Evolutionary conservation across 2,329 filamentous ascomycete genomes (phyloP).

Genomic region (Cercospora berteroae): DNA sequence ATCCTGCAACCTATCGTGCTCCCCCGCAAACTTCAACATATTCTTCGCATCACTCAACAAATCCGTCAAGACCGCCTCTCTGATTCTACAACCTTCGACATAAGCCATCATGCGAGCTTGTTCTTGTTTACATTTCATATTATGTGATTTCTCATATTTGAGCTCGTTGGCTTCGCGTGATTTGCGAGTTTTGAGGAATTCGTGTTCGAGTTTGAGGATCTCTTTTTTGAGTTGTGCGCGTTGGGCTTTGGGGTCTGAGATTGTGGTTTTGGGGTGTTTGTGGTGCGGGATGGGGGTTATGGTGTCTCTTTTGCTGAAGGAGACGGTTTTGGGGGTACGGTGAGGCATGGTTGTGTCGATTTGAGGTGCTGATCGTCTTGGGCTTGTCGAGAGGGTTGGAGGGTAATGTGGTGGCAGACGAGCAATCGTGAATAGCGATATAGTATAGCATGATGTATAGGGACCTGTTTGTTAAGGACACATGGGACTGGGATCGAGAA

Average conservation of each 20-base stretch:
- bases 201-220: constrained; percentile 3
- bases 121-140: not conserved
- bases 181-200: not conserved
- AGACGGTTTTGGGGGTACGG: not conserved
- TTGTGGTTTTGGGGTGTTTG: not conserved
- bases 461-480: not conserved
- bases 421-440: not conserved
- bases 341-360: not conserved
- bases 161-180: not conserved
- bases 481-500: not conserved
- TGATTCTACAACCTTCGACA: constrained; percentile 2
- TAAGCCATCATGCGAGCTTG: constrained; percentile 8
- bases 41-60: not conserved
- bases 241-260: not conserved
- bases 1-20: not conserved
- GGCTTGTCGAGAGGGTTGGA: too few relatives aligned
- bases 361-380: not conserved
- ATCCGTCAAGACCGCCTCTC: not conserved
- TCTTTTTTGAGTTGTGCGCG: not conserved
- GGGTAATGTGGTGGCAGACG: not conserved
- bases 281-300: not conserved
- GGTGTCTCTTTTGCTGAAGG: not conserved
- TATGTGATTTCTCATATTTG: not conserved
- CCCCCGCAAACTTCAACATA: not conserved
- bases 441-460: not conserved